A percentile compares a stretch with the other conserved stretches of the same genome.
Evolutionary conservation across 192 early-diverging fungal genomes (phyloP).

Genomic region (Podila epigama): DNA sequence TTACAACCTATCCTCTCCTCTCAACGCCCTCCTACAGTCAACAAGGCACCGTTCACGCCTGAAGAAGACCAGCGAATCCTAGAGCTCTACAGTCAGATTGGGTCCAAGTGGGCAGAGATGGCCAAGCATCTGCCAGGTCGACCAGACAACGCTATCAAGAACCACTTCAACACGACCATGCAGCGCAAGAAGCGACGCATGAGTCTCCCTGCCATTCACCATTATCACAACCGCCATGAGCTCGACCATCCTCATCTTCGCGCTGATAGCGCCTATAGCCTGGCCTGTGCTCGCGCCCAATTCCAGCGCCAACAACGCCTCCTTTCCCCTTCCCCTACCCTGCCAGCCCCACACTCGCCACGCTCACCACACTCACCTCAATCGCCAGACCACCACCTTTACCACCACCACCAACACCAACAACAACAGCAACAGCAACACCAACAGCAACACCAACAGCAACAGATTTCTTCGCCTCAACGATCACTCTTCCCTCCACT

Average conservation of each 20-base stretch:
- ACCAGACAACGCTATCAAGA: conserved; percentile 48
- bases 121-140: conserved; percentile 42
- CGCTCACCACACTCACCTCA: no score
- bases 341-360: no score
- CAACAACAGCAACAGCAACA: not conserved
- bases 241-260: no score
- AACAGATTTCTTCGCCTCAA: not conserved
- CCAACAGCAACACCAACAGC: not conserved
- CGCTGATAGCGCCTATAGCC: no score
- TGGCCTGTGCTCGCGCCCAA: no score
- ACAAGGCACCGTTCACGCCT: conserved; percentile 41
- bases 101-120: conserved; percentile 49
- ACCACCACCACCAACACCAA: not conserved
- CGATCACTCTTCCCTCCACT: not conserved
- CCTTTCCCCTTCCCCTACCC: not conserved
- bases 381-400: conserved; percentile 7
- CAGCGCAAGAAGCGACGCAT: conserved; percentile 44
- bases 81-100: conserved; percentile 34
- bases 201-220: conserved; percentile 27
- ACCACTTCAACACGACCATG: conserved; percentile 50
- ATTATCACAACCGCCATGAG: no score
- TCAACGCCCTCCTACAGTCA: conserved; percentile 9
- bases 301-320: no score
- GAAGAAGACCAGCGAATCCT: conserved; percentile 41
- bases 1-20: not conserved